Evolutionary conservation across 768 basidiomycete genomes (phyloP).

Genomic region (Ramaria rubella): DNA sequence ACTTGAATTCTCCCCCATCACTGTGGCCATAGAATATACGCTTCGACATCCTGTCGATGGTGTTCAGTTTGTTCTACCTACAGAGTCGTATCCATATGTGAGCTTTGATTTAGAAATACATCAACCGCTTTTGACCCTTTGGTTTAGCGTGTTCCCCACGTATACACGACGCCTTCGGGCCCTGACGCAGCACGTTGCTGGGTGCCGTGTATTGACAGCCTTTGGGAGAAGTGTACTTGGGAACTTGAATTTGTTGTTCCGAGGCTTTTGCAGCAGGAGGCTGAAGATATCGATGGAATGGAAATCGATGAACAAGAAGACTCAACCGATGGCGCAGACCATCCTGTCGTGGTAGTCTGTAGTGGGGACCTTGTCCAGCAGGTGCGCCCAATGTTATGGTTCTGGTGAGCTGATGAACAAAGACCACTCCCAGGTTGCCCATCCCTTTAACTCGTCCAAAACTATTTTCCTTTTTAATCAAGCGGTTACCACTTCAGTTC

Average conservation of each 20-base stretch:
- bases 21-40: constrained; percentile 73
- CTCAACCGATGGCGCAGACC: constrained; percentile 38
- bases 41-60: constrained; percentile 79
- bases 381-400: constrained; percentile 37
- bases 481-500: constrained; percentile 81
- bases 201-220: constrained; percentile 94
- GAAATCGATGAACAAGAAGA: constrained; percentile 43
- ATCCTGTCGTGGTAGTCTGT: constrained; percentile 82
- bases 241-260: constrained; percentile 96
- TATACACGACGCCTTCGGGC: constrained; percentile 80
- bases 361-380: constrained; percentile 95
- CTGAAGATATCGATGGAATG: constrained; percentile 30
- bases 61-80: constrained; percentile 75
- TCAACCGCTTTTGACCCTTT: constrained; percentile 4
- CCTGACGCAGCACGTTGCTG: constrained; percentile 93
- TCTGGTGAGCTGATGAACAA: constrained; percentile 8
- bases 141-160: constrained; percentile 81
- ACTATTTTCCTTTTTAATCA: constrained; percentile 92
- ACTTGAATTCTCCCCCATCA: constrained; percentile 70
- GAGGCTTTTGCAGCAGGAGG: constrained; percentile 60
- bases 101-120: constrained; percentile 27
- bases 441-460: constrained; percentile 90
- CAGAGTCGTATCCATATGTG: constrained; percentile 79
- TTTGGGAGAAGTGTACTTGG: constrained; percentile 98
- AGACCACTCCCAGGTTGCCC: constrained; percentile 57